A percentile compares a stretch with the other conserved stretches of the same genome.
Evolutionary conservation across 192 early-diverging fungal genomes (phyloP).

Genomic region (Diversispora eburnea): DNA sequence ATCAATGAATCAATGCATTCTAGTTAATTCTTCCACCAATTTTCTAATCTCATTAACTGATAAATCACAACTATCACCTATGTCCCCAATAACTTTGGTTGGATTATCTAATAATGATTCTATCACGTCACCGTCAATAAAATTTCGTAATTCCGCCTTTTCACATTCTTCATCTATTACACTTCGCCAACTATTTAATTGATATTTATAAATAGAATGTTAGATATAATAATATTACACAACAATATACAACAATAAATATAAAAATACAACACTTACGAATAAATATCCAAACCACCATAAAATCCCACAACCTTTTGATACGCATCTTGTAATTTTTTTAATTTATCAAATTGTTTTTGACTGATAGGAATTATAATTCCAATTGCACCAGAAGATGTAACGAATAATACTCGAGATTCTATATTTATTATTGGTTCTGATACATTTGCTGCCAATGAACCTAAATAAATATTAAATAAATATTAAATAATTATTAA

Average conservation of each 20-base stretch:
- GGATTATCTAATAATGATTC: conserved; percentile 75
- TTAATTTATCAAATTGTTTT: conserved; percentile 52
- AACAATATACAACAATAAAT: neutral
- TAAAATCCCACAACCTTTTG: conserved; percentile 47
- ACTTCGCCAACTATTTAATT: conserved; percentile 55
- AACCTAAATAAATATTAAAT: conserved; percentile 43
- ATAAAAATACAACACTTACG: conserved; percentile 35
- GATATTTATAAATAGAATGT: neutral
- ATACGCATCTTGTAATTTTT: conserved; percentile 65
- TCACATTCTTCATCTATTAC: conserved; percentile 49
- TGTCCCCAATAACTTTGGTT: conserved; percentile 40
- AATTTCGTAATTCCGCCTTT: conserved; percentile 48
- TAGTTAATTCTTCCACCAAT: conserved; percentile 56
- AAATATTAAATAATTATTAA: too few relatives aligned
- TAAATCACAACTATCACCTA: conserved; percentile 32
- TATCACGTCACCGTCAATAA: conserved; percentile 92
- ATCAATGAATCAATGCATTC: conserved; percentile 44
- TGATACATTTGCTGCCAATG: conserved; percentile 69
- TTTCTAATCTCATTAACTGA: conserved; percentile 48
- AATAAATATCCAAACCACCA: conserved; percentile 58
- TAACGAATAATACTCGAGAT: conserved; percentile 66
- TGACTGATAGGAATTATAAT: conserved; percentile 65
- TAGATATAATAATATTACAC: neutral
- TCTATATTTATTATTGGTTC: conserved; percentile 52
- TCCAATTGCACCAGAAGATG: conserved; percentile 78